Evolutionary conservation across 306 rosid genomes (phyloP), one percentile per base, ranked within the genome.

Genomic region (Corylus heterophylla): DNA sequence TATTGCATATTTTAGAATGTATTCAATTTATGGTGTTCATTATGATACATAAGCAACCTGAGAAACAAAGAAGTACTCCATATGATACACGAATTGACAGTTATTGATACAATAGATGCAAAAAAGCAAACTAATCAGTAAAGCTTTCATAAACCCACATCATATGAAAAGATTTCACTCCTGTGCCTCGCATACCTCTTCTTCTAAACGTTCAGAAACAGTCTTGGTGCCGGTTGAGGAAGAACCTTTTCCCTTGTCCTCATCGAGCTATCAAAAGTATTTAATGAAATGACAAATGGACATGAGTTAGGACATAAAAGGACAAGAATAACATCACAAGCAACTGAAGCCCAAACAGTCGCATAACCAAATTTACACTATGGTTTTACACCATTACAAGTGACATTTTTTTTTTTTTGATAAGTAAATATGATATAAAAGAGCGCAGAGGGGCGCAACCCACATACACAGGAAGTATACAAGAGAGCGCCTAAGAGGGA

Each of bases 241-340:
- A 71, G 94, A 86, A 80, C 83, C 78, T 90, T 95, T 93, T 69
- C 87, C 91, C 88, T 93, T 95, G 78, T 93, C 98, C 79, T 90
- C 97, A 18, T 95, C 97, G 74, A 79, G 74, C 98, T 95, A 88
- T 72, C 77, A 68, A 84, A 80, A 70, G 61, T 79, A 82, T 37
- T 75, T 8, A 71, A 84, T 9, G 58, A 58, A 80, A 55, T 35
- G 66, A 20, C 4, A 84, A 69, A 61, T 49, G 71, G 74, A 74
- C 20, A 83, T 73, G 75, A 59, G 71, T 52, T 61, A 31, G 4
- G 7, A 64, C 75, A 73, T 71, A 54, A 56, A 72, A 74, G 50
- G 17, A 27, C 27, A 74, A 49, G 31, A 12, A 58, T 12, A 29
- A 48, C 63, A 29, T 42, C 42, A 56, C 8, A 71, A 58, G 13